These are phyloP conservation scores for Candida sp. DNA, from an alignment of 1,139 yeast genomes.

Conservation along the genomic window DNA sequence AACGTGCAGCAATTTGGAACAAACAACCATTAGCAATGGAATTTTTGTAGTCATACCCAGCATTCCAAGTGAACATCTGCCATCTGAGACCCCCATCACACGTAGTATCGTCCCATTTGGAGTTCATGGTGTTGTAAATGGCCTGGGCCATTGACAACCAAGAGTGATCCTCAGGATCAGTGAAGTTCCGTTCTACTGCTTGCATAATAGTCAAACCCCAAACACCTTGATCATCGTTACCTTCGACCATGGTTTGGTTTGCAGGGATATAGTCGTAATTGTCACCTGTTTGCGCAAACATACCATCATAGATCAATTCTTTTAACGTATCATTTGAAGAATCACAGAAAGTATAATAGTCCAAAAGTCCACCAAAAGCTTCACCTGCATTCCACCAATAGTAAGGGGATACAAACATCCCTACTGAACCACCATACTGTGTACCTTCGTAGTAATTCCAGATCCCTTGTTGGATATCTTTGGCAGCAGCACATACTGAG, in stretches of 20 bases:
- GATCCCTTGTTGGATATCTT: constrained; percentile 45
- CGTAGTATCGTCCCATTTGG: constrained; percentile 63
- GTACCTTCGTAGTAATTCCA: constrained; percentile 57
- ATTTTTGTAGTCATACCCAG: constrained; percentile 79
- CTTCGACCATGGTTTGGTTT: constrained; percentile 61
- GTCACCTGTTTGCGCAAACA: constrained; percentile 52
- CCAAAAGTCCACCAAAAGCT: constrained; percentile 61
- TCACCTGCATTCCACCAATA: constrained; percentile 78
- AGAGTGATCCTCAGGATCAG: constrained; percentile 47
- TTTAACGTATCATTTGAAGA: constrained; percentile 39
- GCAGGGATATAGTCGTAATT: constrained; percentile 53
- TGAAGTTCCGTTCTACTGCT: constrained; percentile 60
- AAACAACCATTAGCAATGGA: constrained; percentile 76
- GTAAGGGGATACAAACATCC: constrained; percentile 57
- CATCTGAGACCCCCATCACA: constrained; percentile 83
- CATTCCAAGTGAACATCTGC: constrained; percentile 78
- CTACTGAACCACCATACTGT: constrained; percentile 53
- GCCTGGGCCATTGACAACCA: constrained; percentile 77
- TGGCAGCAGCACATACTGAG: constrained; percentile 51
- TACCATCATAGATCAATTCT: constrained; percentile 33
- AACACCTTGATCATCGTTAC: constrained; percentile 72
- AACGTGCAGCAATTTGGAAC: constrained; percentile 74
- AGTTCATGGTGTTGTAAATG: constrained; percentile 70
- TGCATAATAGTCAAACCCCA: constrained; percentile 64
- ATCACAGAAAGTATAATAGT: constrained; percentile 49